Conservation (phyloP, 2,329 filamentous ascomycete genomes). For the Aspergillus uvarum region DNA sequence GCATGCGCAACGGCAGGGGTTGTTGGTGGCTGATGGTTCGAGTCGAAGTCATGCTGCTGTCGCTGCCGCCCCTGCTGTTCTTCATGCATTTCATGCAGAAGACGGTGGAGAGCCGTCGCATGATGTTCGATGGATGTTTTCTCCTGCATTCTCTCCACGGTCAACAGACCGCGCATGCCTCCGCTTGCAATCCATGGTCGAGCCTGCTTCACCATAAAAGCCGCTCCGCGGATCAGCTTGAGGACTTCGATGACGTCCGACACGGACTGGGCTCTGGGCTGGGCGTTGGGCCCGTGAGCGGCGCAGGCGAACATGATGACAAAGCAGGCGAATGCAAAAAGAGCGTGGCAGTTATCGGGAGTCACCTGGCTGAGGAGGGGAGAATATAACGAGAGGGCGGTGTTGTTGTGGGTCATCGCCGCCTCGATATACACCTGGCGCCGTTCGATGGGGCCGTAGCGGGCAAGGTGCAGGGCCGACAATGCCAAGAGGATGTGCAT, state of each 20-base stretch:
- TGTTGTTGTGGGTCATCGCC: constrained; percentile 13
- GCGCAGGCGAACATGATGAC: constrained; percentile 11
- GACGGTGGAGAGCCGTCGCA: background rate
- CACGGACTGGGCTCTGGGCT: background rate
- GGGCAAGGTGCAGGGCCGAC: constrained; percentile 11
- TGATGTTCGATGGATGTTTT: background rate
- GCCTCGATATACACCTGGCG: constrained; percentile 5
- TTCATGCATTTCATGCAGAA: background rate
- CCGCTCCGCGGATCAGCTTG: constrained; percentile 10
- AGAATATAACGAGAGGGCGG: constrained; percentile 10
- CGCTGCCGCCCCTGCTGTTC: background rate
- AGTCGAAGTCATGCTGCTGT: background rate
- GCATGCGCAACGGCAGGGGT: background rate
- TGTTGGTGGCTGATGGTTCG: background rate
- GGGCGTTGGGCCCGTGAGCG: background rate
- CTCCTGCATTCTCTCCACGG: background rate
- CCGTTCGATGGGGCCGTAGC: background rate
- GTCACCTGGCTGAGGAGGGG: constrained; percentile 11
- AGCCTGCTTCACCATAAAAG: constrained; percentile 11
- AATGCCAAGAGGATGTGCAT: constrained; percentile 17
- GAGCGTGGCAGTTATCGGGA: constrained; percentile 12
- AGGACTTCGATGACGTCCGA: constrained; percentile 13
- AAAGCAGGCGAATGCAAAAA: constrained; percentile 16
- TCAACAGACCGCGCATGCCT: constrained; percentile 4
- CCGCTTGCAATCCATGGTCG: constrained; percentile 15